Evolutionary conservation across 495 filamentous ascomycete genomes (phyloP).

Genomic region (Penicillium crystallinum): DNA sequence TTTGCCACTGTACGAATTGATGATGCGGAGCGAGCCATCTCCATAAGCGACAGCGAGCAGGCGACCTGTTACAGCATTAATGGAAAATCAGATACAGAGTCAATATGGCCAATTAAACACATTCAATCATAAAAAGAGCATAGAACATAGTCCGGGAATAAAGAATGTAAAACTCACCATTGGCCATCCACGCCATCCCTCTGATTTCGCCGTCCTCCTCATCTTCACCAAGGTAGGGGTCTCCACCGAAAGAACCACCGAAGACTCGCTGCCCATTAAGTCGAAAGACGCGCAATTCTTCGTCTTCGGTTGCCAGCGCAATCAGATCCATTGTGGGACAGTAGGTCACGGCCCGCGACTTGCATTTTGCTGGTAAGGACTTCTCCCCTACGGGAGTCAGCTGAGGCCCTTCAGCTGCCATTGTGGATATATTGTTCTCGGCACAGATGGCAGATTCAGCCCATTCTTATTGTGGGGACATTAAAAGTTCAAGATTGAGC

Average conservation of each 20-base stretch:
- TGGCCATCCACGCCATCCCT: constrained; percentile 68
- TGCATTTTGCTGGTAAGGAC: constrained; percentile 49
- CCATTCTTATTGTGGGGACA: constrained; percentile 18
- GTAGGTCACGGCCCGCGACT: constrained; percentile 56
- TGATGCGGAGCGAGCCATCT: constrained; percentile 62
- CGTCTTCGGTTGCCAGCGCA: constrained; percentile 61
- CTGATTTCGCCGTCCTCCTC: constrained; percentile 50
- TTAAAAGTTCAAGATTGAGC: not conserved
- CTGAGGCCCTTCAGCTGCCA: constrained; percentile 31
- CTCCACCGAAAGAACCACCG: constrained; percentile 45
- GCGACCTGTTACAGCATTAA: constrained; percentile 44
- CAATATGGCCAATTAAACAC: not conserved
- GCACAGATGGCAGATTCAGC: constrained; percentile 6
- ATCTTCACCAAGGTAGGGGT: constrained; percentile 45
- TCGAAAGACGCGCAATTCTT: constrained; percentile 58
- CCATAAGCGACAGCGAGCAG: constrained; percentile 74
- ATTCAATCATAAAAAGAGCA: not conserved
- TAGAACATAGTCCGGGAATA: not conserved
- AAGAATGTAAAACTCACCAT: constrained; percentile 50
- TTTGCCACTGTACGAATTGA: constrained; percentile 72
- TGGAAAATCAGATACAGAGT: not conserved
- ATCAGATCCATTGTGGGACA: constrained; percentile 82
- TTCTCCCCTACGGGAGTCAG: constrained; percentile 52
- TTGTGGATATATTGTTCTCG: constrained; percentile 5
- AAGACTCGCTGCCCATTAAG: constrained; percentile 67